Conservation (phyloP, 371 early-diverging fungal species). For the Capniomyces stellatus region DNA sequence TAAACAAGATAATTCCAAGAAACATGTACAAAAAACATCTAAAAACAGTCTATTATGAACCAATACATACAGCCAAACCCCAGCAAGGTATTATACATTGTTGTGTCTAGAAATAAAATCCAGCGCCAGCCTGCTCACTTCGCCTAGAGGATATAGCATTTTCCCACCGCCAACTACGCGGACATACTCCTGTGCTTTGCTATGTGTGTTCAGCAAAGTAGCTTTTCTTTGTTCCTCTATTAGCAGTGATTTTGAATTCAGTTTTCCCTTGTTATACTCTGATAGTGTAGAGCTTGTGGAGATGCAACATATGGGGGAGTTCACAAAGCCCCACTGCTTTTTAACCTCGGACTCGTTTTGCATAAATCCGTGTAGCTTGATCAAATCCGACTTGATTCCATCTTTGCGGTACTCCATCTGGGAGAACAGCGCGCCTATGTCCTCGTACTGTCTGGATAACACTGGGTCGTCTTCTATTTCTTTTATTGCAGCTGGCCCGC, state of each 20-base stretch:
- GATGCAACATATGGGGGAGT: conserved; percentile 17
- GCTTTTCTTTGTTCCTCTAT: conserved; percentile 13
- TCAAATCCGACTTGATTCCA: conserved; percentile 14
- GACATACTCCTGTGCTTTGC: conserved; percentile 11
- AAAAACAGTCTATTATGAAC: too few relatives aligned
- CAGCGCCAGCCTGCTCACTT: conserved; percentile 12
- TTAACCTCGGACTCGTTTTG: conserved; percentile 4
- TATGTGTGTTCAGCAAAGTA: conserved; percentile 11
- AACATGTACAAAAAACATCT: too few relatives aligned
- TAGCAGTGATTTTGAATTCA: neutral
- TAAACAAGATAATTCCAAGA: too few relatives aligned
- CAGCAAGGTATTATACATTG: too few relatives aligned
- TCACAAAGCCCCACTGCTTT: conserved; percentile 14
- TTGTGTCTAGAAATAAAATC: conserved; percentile 17
- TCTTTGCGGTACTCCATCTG: conserved; percentile 15
- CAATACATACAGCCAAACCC: too few relatives aligned
- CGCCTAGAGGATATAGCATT: conserved; percentile 16
- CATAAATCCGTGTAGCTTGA: conserved; percentile 10
- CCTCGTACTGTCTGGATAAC: conserved; percentile 16
- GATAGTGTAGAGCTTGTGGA: conserved; percentile 4
- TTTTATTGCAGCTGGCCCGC: conserved; percentile 11
- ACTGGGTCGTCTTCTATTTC: conserved; percentile 19
- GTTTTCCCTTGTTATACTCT: neutral
- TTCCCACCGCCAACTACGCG: conserved; percentile 16
- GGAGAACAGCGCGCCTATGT: conserved; percentile 22